These are phyloP conservation scores for Phytophthora cactorum DNA, from an alignment of 352 stramenopile genomes.

Conservation along the genomic window DNA sequence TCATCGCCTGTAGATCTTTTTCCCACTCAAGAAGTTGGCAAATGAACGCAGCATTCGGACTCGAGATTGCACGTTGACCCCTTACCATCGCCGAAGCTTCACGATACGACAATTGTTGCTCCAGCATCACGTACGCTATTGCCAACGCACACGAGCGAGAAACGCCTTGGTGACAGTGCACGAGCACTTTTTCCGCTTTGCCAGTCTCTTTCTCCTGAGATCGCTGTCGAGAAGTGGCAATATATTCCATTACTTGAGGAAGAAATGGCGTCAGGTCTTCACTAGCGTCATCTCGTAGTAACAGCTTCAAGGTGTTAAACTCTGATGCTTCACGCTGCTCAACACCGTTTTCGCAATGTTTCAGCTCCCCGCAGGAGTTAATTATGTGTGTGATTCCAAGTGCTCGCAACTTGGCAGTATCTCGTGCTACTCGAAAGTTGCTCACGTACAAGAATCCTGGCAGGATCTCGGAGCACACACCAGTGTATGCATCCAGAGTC, in stretches of 20 bases:
- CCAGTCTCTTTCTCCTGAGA: not conserved
- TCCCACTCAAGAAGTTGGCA: constrained; percentile 77
- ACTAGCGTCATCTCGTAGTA: constrained; percentile 59
- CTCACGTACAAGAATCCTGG: constrained; percentile 63
- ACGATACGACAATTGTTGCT: constrained; percentile 34
- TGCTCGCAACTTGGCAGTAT: constrained; percentile 27
- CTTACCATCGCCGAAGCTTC: constrained; percentile 54
- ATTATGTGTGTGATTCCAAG: constrained; percentile 64
- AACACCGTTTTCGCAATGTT: constrained; percentile 9
- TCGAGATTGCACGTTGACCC: constrained; percentile 51
- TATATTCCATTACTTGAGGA: constrained; percentile 49
- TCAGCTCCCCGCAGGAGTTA: constrained; percentile 63
- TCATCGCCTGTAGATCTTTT: constrained; percentile 37
- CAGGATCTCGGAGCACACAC: constrained; percentile 71
- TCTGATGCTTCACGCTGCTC: constrained; percentile 5
- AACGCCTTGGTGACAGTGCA: constrained; percentile 79
- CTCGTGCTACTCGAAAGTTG: constrained; percentile 50
- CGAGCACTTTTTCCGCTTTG: constrained; percentile 37
- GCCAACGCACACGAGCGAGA: constrained; percentile 73
- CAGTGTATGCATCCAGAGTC: constrained; percentile 40
- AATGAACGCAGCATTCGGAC: constrained; percentile 69
- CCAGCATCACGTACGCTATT: constrained; percentile 69
- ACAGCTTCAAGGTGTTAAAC: constrained; percentile 37
- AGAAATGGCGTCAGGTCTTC: constrained; percentile 75
- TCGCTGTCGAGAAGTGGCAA: constrained; percentile 32